These are phyloP conservation scores for Pascua guehoae DNA, from an alignment of 1,284 basidiomycete genomes.

Conservation along the genomic window DNA sequence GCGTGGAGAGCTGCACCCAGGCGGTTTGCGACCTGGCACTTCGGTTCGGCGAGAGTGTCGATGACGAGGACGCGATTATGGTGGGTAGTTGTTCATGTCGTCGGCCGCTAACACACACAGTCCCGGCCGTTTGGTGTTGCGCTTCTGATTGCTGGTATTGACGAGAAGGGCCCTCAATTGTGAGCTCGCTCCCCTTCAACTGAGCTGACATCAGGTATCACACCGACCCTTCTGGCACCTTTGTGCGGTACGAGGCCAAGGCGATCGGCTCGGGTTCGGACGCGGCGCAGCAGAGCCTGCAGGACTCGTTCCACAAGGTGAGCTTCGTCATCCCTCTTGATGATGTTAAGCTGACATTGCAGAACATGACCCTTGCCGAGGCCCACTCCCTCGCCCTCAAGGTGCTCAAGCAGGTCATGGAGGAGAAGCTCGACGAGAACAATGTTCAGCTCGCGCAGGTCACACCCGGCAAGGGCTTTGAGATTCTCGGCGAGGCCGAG, in stretches of 20 bases:
- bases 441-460: constrained; percentile 97
- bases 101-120: constrained; percentile 46
- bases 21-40: constrained; percentile 96
- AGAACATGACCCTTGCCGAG: constrained; percentile 91
- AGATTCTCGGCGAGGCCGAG: constrained; percentile 71
- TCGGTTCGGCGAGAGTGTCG: constrained; percentile 97
- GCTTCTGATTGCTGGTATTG: constrained; percentile 90
- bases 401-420: constrained; percentile 99
- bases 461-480: constrained; percentile 69
- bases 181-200: constrained; percentile 46
- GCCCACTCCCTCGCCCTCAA: constrained; percentile 82
- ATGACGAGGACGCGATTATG: constrained; percentile 98
- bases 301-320: constrained; percentile 96
- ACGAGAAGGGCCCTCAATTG: constrained; percentile 95
- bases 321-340: constrained; percentile 17
- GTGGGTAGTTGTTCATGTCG: constrained; percentile 35
- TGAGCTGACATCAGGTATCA: constrained; percentile 64
- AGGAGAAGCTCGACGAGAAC: constrained; percentile 96
- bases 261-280: constrained; percentile 98
- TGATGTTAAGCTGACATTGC: constrained; percentile 4
- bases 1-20: constrained; percentile 95
- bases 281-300: constrained; percentile 93
- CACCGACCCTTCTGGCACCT: constrained; percentile 99
- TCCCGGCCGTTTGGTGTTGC: constrained; percentile 98
- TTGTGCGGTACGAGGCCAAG: constrained; percentile 95